Base-by-base conservation (phyloP, 306 rosid genomes). In the Prunus mume region DNA sequence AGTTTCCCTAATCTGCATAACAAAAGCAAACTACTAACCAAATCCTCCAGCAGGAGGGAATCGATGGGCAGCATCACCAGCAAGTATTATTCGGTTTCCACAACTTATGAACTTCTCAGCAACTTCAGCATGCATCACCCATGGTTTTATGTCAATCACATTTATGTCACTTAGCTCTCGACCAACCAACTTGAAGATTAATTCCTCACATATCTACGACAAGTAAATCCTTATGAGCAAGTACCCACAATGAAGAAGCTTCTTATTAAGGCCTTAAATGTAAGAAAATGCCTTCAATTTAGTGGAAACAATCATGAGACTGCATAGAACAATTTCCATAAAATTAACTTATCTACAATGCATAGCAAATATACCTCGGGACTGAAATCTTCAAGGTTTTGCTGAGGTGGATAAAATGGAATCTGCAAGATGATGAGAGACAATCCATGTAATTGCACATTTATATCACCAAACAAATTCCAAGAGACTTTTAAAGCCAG, bases 1-100 rank as follows among this genome's bases (percentile, higher is more conserved):
- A 70, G 55, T 51, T 60, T 73, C 68, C 77, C 41, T 38, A 38
- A 50, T 73, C 47, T 45, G 75, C 81, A 71, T 20, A 71, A 75
- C 41, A 70, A 78, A 25, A 80, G 65, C 55, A 38, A 83, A 69
- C 34, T 73, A 86, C 97, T 85, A 34, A 92, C 98, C 98, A 87
- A 95, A 95, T 77, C 98, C 98, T 80, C 98, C 98, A 43, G 98
- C 98, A 68, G 98, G 98, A 69, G 98, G 98, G 83, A 95, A 95
- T 69, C 92, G 91, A 86, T 95, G 97, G 76, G 96, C 99, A 82
- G 97, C 97, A 85, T 95, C 97, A 66, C 97, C 97, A 4, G 92
- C 99, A 77, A 95, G 97, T 73, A 90, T 79, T 79, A 95, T 75
- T 27, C 83, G 87, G 82, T 84, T 88, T 61, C 76, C 85, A 83